Evolutionary conservation across 192 early-diverging fungal genomes (phyloP).

Genomic region (Paraglomus brasilianum): DNA sequence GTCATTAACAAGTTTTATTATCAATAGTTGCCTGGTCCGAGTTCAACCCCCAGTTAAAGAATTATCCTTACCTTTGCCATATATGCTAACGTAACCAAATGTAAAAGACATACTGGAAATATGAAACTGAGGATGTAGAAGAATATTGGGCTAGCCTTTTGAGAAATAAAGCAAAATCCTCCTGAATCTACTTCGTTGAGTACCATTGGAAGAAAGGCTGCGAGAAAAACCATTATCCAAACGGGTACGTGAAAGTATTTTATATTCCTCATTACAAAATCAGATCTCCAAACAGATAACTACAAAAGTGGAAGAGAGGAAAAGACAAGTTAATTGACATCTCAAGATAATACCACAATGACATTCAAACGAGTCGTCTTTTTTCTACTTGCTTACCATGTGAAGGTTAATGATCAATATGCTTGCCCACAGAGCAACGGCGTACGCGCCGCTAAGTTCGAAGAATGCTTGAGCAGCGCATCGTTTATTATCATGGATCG

Average conservation of each 20-base stretch:
- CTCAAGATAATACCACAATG: background rate
- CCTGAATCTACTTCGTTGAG: background rate
- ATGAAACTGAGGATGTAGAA: slow-evolving; percentile 3
- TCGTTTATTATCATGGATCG: too few relatives aligned
- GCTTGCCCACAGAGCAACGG: background rate
- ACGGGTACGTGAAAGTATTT: background rate
- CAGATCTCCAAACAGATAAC: slow-evolving; percentile 7
- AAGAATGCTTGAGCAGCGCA: slow-evolving; percentile 15
- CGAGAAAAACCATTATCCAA: too few relatives aligned
- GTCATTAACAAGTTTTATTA: too few relatives aligned
- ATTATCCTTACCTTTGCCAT: slow-evolving; percentile 9
- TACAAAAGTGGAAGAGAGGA: background rate
- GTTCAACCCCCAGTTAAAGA: too few relatives aligned
- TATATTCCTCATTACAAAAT: slow-evolving; percentile 6
- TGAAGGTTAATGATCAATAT: slow-evolving; percentile 20
- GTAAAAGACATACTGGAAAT: background rate
- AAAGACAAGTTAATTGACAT: background rate
- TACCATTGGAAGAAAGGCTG: background rate
- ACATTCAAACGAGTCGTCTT: background rate
- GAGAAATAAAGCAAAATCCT: slow-evolving; percentile 10
- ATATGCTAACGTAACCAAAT: slow-evolving; percentile 13
- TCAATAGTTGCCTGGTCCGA: background rate
- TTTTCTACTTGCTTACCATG: slow-evolving; percentile 12
- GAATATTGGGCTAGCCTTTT: background rate
- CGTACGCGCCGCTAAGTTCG: background rate